Evolutionary conservation across 2,329 filamentous ascomycete genomes (phyloP).

Genomic region (Diaporthe ilicicola): DNA sequence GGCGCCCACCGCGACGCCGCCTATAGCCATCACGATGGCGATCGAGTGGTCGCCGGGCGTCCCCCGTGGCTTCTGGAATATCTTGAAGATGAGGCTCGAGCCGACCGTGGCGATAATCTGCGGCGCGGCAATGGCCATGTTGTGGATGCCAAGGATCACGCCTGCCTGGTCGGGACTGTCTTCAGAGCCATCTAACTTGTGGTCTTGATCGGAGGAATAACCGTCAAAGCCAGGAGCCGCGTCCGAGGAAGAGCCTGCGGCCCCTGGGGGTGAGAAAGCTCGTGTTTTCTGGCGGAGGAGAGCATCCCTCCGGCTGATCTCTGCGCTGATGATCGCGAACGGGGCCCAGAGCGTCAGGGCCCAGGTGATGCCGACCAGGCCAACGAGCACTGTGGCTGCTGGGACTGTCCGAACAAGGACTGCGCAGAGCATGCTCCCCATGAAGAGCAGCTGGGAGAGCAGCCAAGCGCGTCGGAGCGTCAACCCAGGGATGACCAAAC

Average conservation of each 20-base stretch:
- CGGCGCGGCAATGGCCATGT: conserved; percentile 90
- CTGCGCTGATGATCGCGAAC: conserved; percentile 92
- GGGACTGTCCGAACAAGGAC: conserved; percentile 78
- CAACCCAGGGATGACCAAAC: conserved; percentile 79
- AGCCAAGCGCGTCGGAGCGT: conserved; percentile 92
- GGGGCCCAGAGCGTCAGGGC: conserved; percentile 93
- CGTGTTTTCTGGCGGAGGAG: conserved; percentile 50
- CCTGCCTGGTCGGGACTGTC: conserved; percentile 80
- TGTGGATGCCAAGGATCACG: conserved; percentile 93
- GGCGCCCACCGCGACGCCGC: conserved; percentile 79
- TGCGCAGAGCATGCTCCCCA: conserved; percentile 82
- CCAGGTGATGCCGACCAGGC: conserved; percentile 88
- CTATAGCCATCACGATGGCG: conserved; percentile 84
- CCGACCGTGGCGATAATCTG: conserved; percentile 90
- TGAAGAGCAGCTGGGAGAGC: conserved; percentile 83
- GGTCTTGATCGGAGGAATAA: conserved; percentile 40
- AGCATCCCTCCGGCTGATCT: conserved; percentile 85
- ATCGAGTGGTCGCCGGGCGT: conserved; percentile 87
- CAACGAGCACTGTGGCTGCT: conserved; percentile 79
- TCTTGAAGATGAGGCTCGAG: conserved; percentile 83
- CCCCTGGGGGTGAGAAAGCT: conserved; percentile 29
- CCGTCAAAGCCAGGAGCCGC: conserved; percentile 33
- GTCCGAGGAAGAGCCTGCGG: conserved; percentile 29
- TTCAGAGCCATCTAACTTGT: conserved; percentile 46
- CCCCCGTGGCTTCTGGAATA: conserved; percentile 87